These are phyloP conservation scores for Phoma herbarum DNA, from an alignment of 2,329 filamentous ascomycete species.

Conservation along the genomic window DNA sequence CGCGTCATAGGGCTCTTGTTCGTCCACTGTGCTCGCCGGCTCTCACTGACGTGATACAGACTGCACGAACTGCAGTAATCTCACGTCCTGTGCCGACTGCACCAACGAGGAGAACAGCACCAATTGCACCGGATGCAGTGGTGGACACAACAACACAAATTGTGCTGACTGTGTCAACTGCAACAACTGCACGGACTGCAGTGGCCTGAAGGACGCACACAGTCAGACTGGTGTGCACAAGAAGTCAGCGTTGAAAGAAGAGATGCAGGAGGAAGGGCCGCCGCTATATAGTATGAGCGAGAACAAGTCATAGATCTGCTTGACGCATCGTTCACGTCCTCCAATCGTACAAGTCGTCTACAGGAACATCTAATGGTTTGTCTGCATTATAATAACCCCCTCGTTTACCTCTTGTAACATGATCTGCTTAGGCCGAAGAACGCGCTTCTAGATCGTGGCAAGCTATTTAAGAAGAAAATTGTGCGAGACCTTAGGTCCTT, in stretches of 20 bases:
- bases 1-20: neutral
- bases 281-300: neutral
- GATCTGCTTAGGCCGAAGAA: too few species aligned
- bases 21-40: neutral
- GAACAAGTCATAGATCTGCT: neutral
- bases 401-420: too few species aligned
- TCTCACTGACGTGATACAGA: neutral
- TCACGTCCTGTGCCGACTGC: slow-evolving; percentile 5
- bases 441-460: too few species aligned
- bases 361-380: too few species aligned
- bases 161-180: slow-evolving; percentile 8
- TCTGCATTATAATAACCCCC: too few species aligned
- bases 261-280: neutral
- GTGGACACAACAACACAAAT: slow-evolving; percentile 8
- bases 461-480: too few species aligned
- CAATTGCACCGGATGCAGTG: slow-evolving; percentile 4
- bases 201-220: neutral
- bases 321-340: too few species aligned
- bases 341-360: too few species aligned
- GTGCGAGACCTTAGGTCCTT: too few species aligned
- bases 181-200: slow-evolving; percentile 12
- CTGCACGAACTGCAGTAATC: slow-evolving; percentile 7
- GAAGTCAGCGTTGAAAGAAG: neutral
- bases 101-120: slow-evolving; percentile 4
- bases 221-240: slow-evolving; percentile 8